Conservation (phyloP, 2,329 filamentous ascomycete species). For the Curvularia hawaiiensis region DNA sequence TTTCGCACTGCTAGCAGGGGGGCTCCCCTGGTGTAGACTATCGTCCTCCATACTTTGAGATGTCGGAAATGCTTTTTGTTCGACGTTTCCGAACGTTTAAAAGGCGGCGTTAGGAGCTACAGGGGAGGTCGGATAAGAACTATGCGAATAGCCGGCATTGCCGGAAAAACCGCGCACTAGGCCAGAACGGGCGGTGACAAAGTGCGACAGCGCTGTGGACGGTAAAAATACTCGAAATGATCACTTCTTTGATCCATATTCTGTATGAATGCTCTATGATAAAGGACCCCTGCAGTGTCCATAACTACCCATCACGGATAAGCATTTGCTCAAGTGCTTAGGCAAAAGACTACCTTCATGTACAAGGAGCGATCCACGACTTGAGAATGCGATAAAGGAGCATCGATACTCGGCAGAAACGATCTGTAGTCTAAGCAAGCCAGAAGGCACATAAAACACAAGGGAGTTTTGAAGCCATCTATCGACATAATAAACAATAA, state of each 20-base stretch:
- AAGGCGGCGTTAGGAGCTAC: conserved; percentile 8
- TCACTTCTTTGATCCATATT: background rate
- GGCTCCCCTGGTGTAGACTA: background rate
- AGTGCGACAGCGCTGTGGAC: background rate
- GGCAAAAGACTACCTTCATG: background rate
- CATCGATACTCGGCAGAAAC: background rate
- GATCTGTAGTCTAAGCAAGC: background rate
- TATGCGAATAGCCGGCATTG: conserved; percentile 9
- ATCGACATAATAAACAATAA: too few species aligned
- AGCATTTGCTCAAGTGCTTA: background rate
- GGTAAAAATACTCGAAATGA: too few species aligned
- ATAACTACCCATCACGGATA: background rate
- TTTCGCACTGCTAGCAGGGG: conserved; percentile 2
- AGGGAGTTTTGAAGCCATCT: background rate
- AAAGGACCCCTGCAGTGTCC: background rate
- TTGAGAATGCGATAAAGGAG: background rate
- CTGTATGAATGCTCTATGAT: background rate
- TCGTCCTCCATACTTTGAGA: conserved; percentile 4
- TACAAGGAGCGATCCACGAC: background rate
- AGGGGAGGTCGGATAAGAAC: conserved; percentile 14
- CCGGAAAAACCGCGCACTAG: conserved; percentile 17
- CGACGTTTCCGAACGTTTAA: conserved; percentile 6
- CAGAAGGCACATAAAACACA: background rate
- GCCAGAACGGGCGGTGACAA: background rate
- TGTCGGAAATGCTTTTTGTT: background rate